Evolutionary conservation across 305 asterid species (phyloP).

Genomic region (Fraxinus floribunda): DNA sequence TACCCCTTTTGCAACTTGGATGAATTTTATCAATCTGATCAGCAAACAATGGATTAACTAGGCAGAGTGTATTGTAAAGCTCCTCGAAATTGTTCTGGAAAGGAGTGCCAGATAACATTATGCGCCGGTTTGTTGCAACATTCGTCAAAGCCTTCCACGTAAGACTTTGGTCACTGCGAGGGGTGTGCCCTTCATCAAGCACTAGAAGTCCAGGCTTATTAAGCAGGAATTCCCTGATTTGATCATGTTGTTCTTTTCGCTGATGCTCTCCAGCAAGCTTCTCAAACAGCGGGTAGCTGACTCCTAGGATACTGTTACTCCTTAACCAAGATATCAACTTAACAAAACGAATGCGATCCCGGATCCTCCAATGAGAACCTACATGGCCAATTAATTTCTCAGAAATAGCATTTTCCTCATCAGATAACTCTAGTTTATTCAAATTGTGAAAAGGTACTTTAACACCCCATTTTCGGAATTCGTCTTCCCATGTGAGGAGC

Average conservation of each 20-base stretch:
- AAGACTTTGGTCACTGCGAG: constrained; percentile 47
- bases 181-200: constrained; percentile 77
- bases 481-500: constrained; percentile 67
- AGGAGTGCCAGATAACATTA: constrained; percentile 73
- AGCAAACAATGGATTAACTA: constrained; percentile 53
- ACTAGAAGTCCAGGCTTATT: constrained; percentile 50
- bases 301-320: constrained; percentile 47
- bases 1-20: neutral
- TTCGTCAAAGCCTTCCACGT: constrained; percentile 55
- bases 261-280: constrained; percentile 33
- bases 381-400: neutral
- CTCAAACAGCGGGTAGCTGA: constrained; percentile 50
- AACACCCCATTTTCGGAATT: constrained; percentile 48
- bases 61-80: constrained; percentile 56
- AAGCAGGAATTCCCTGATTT: constrained; percentile 42
- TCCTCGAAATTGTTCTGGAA: constrained; percentile 66
- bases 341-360: constrained; percentile 21
- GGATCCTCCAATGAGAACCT: neutral
- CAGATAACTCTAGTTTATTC: constrained; percentile 35
- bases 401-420: constrained; percentile 27
- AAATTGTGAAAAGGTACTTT: constrained; percentile 50
- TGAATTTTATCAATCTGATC: neutral
- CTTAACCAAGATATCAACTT: constrained; percentile 53
- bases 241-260: neutral
- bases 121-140: constrained; percentile 45